Conservation (phyloP, 148 eudicot species). For the Diospyros lotus region DNA sequence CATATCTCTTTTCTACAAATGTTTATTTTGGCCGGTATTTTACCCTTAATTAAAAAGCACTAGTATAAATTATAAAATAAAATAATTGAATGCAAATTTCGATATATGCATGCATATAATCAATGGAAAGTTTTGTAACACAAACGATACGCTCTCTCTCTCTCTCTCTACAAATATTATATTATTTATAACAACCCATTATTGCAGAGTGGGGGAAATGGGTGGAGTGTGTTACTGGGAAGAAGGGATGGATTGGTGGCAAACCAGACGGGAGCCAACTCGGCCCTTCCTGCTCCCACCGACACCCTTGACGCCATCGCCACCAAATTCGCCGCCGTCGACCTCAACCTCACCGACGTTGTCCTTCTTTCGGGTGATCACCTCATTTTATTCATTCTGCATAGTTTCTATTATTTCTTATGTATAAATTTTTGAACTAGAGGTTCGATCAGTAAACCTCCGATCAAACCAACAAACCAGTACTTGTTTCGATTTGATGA, state of each 20-base stretch:
- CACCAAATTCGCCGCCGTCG: conserved; percentile 47
- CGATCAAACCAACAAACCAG: no score
- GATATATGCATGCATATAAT: conserved; percentile 54
- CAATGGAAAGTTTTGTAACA: conserved; percentile 51
- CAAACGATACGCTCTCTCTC: conserved; percentile 45
- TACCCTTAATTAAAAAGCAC: no score
- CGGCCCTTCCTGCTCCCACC: conserved; percentile 51
- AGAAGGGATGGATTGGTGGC: conserved; percentile 82
- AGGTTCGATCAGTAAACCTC: no score
- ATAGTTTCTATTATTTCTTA: no score
- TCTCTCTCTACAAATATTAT: conserved; percentile 45
- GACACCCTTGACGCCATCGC: conserved; percentile 38
- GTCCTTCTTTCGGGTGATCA: conserved; percentile 65
- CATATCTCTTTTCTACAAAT: no score
- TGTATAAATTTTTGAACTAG: no score
- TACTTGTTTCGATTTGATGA: no score
- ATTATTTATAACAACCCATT: conserved; percentile 22
- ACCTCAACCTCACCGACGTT: conserved; percentile 62
- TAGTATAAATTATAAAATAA: no score
- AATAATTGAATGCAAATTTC: no score
- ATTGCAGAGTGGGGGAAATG: conserved; percentile 74
- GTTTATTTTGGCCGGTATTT: no score
- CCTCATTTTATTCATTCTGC: no score
- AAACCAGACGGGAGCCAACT: conserved; percentile 61
- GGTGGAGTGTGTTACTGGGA: conserved; percentile 60